Percentiles rank a stretch among this genome's conserved stretches.
Conservation (phyloP, 805 yeast genomes). For the Nakazawaea wyomingensis region DNA sequence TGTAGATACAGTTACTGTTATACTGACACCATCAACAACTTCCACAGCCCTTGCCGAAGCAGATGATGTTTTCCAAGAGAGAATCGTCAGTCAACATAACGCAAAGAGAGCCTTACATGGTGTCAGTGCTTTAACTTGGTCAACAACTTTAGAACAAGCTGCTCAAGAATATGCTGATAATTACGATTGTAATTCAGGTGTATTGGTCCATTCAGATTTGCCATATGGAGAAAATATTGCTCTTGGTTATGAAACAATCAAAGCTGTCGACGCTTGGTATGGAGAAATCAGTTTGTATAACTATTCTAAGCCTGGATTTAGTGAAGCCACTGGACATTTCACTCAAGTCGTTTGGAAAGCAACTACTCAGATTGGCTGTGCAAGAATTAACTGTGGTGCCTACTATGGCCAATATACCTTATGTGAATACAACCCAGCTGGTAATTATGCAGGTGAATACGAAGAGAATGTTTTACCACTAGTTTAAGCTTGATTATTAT, state of each 20-base stretch:
- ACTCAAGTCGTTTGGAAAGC: constrained; percentile 71
- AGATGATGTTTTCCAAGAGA: constrained; percentile 27
- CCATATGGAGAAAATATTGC: constrained; percentile 76
- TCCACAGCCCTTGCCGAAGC: constrained; percentile 18
- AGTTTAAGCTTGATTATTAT: background rate
- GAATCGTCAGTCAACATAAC: constrained; percentile 59
- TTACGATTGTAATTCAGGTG: constrained; percentile 50
- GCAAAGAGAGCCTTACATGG: constrained; percentile 49
- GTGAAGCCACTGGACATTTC: constrained; percentile 62
- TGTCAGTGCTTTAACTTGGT: constrained; percentile 53
- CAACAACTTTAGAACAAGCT: constrained; percentile 39
- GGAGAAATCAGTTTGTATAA: constrained; percentile 53
- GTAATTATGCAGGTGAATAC: constrained; percentile 55
- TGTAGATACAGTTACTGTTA: constrained; percentile 17
- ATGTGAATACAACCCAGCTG: constrained; percentile 76
- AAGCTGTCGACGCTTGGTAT: constrained; percentile 68
- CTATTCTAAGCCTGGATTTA: constrained; percentile 45
- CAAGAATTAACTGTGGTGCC: constrained; percentile 42
- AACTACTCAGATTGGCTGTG: constrained; percentile 65
- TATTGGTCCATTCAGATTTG: constrained; percentile 56
- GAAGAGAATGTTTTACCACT: constrained; percentile 26
- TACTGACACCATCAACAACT: constrained; percentile 17
- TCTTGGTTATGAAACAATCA: constrained; percentile 52
- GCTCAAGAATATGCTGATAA: constrained; percentile 55
- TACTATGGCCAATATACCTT: constrained; percentile 54